phyloP scores from a whole-genome alignment of 768 basidiomycete species.

The Pluteus cervinus region DNA sequence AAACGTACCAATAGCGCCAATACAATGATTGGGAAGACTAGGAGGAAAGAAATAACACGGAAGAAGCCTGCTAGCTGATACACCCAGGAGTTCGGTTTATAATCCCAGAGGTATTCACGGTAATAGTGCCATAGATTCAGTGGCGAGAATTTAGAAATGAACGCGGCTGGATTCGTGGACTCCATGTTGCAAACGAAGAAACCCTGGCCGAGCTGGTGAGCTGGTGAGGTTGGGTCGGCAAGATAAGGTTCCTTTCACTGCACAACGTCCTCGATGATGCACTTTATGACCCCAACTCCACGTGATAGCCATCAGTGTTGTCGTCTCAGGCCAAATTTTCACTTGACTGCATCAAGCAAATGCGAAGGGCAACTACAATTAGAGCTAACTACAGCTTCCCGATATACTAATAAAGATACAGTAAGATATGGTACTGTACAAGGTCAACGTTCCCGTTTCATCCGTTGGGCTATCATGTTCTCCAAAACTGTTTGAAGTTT shows the following conservation, averaged over 20 bases:
- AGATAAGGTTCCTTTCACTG: too few relatives aligned
- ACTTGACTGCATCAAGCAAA: too few relatives aligned
- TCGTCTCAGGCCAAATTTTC: too few relatives aligned
- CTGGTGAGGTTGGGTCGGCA: too few relatives aligned
- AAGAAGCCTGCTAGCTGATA: slow-evolving; percentile 54
- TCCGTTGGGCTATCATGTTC: slow-evolving; percentile 35
- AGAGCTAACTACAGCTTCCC: too few relatives aligned
- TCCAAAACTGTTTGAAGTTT: slow-evolving; percentile 77
- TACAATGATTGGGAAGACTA: slow-evolving; percentile 57
- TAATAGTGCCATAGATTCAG: slow-evolving; percentile 54
- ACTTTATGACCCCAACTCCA: too few relatives aligned
- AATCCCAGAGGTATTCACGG: slow-evolving; percentile 56
- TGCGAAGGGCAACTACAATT: too few relatives aligned
- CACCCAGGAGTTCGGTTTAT: slow-evolving; percentile 62
- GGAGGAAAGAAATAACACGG: slow-evolving; percentile 59
- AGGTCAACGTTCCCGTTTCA: slow-evolving; percentile 23
- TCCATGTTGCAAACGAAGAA: too few relatives aligned
- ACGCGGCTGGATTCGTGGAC: slow-evolving; percentile 30
- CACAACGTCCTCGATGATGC: too few relatives aligned
- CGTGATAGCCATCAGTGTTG: too few relatives aligned
- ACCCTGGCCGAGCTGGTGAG: too few relatives aligned
- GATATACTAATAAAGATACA: background rate
- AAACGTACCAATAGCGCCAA: slow-evolving; percentile 48
- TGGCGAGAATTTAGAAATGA: slow-evolving; percentile 22
- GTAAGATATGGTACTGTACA: slow-evolving; percentile 4